Evolutionary conservation across 257 asterid species (phyloP), one percentile per base, ranked within the genome.

Genomic region (Nicotiana tomentosiformis): DNA sequence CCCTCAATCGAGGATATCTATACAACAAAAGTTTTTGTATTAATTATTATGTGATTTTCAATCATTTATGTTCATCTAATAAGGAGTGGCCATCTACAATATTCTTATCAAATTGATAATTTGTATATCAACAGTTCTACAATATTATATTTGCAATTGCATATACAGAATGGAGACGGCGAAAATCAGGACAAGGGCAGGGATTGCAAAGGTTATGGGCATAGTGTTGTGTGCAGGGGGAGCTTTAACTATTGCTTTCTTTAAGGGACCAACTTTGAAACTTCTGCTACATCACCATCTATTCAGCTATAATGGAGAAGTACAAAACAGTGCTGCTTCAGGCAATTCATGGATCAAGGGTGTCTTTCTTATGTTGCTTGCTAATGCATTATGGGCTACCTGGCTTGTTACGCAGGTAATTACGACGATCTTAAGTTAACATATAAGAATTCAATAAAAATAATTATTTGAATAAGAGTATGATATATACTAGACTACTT

Each of bases 391-490:
- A n/a, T 95, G 99, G 99, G 91, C 96, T 30, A 58, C 85, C 3
- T 95, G 98, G 98, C 95, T 94, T 18, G 89, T 94, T 11, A 82
- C 90, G 18, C 99, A 95, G 98, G 99, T 92, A 79, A 11, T 1
- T 61, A 43, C 39, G 3, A 18, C 26, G 8, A 12, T 14, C 61
- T 46, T 14, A 66, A 18, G 10, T 23, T 7, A 14, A 65, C 20
- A 53, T 4, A 32, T 32, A 32, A 32, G 0, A 32, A 0, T 32
- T 32, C 35, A 32, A 32, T 32, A 3, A 32, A 32, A 32, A 32
- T 32, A 32, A 32, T 4, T 3, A 32, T 32, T 0, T 2, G 4
- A 2, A 2, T 1, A 32, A 32, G 33, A 32, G 33, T 32, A 32
- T 32, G 35, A 32, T 32, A 23, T 23, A 23, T 23, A 32, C 35